These are phyloP conservation scores for Mycena capillaripes DNA, from an alignment of 768 basidiomycete genomes.

Conservation along the genomic window DNA sequence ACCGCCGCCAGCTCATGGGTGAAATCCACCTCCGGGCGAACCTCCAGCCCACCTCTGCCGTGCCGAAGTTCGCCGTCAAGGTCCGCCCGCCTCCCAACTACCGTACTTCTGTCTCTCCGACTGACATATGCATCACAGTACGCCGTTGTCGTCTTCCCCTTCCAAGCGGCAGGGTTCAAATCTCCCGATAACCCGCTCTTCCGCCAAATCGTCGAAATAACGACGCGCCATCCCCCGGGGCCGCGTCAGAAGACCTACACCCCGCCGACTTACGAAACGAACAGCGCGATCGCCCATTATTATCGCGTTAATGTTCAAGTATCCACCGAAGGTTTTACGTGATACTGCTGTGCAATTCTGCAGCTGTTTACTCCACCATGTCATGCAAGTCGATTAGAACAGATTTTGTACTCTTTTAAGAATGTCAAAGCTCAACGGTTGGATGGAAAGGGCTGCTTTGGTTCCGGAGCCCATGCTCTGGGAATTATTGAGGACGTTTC, in stretches of 20 bases:
- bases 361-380: too few species aligned
- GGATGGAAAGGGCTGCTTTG: too few species aligned
- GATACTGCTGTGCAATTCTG: too few species aligned
- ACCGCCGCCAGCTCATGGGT: constrained; percentile 25
- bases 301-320: neutral
- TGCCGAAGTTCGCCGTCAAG: constrained; percentile 19
- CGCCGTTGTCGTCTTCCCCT: constrained; percentile 28
- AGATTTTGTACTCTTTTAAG: too few species aligned
- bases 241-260: constrained; percentile 24
- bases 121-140: constrained; percentile 10
- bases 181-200: constrained; percentile 2
- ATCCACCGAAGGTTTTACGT: too few species aligned
- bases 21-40: constrained; percentile 23
- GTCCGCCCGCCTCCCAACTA: neutral
- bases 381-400: too few species aligned
- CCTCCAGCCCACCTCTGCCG: constrained; percentile 16
- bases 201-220: constrained; percentile 19
- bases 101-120: neutral
- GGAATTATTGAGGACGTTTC: too few species aligned
- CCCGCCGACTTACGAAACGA: constrained; percentile 15
- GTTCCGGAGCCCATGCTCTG: too few species aligned
- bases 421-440: too few species aligned
- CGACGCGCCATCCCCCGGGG: constrained; percentile 22
- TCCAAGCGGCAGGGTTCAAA: constrained; percentile 29
- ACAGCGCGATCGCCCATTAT: constrained; percentile 18